Conservation (phyloP, 768 basidiomycete genomes). For the Boletus pseudopeckii region DNA sequence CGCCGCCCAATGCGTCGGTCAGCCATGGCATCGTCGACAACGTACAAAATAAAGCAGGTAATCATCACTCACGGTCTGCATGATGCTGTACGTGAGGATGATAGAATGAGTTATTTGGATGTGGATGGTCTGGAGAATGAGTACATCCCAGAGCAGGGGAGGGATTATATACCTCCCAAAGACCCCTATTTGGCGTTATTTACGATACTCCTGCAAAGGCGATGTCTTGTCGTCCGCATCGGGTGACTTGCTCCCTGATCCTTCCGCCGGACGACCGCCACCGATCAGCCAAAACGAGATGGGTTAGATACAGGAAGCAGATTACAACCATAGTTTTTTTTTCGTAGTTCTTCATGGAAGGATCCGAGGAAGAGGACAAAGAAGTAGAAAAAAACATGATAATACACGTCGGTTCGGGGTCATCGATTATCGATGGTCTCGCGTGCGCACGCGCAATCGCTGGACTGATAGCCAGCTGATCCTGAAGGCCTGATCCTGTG, state of each 20-base stretch:
- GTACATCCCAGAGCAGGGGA: background rate
- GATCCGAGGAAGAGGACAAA: background rate
- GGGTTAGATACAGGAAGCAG: background rate
- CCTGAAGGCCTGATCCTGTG: background rate
- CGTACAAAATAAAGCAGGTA: background rate
- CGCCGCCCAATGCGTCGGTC: background rate
- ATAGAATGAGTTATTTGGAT: background rate
- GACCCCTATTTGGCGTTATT: conserved; percentile 3
- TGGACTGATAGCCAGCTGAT: background rate
- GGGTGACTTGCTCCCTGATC: too few species aligned
- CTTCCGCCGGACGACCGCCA: background rate
- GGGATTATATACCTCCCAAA: background rate
- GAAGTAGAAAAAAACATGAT: too few species aligned
- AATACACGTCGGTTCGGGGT: too few species aligned
- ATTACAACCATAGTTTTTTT: too few species aligned
- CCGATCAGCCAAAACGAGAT: background rate
- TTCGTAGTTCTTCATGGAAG: background rate
- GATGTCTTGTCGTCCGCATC: background rate
- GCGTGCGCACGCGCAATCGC: too few species aligned
- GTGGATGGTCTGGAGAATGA: background rate
- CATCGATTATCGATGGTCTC: background rate
- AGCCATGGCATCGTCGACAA: background rate
- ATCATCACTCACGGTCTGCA: conserved; percentile 19
- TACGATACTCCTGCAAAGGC: background rate
- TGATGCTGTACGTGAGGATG: conserved; percentile 1